Conservation (phyloP, 2,329 filamentous ascomycete species). For the Dothideomycetidae sp. region DNA sequence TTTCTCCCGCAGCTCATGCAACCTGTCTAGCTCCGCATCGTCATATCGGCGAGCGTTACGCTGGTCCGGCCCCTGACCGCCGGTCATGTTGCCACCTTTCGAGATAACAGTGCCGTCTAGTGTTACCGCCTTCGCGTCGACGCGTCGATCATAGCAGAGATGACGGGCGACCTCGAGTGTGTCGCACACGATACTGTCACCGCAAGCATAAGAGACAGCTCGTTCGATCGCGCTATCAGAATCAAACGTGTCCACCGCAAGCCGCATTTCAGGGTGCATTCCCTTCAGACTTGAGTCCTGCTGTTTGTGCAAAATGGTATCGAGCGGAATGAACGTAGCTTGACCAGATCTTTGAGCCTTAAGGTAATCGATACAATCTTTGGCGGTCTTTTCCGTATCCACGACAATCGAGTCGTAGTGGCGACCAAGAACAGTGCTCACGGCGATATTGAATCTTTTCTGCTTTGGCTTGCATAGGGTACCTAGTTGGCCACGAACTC, state of each 20-base stretch:
- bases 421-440: slow-evolving; percentile 79
- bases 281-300: slow-evolving; percentile 85
- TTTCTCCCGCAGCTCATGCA: slow-evolving; percentile 63
- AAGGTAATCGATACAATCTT: slow-evolving; percentile 87
- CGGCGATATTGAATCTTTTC: slow-evolving; percentile 88
- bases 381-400: slow-evolving; percentile 84
- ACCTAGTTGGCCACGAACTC: slow-evolving; percentile 78
- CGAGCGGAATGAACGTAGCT: slow-evolving; percentile 88
- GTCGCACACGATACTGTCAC: slow-evolving; percentile 89
- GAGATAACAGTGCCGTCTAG: slow-evolving; percentile 93
- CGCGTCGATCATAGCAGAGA: slow-evolving; percentile 69
- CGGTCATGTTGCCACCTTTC: slow-evolving; percentile 92
- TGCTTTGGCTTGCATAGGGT: slow-evolving; percentile 92
- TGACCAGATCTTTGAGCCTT: slow-evolving; percentile 78
- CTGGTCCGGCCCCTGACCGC: slow-evolving; percentile 68
- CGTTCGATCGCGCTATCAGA: slow-evolving; percentile 80
- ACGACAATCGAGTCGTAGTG: slow-evolving; percentile 93
- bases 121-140: slow-evolving; percentile 88
- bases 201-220: slow-evolving; percentile 88
- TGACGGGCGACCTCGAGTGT: slow-evolving; percentile 73
- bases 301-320: slow-evolving; percentile 91
- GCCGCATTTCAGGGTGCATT: slow-evolving; percentile 63
- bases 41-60: slow-evolving; percentile 65
- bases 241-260: slow-evolving; percentile 92
- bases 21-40: slow-evolving; percentile 73